Evolutionary conservation across 768 basidiomycete species (phyloP).

Genomic region (Trametopsis cervina): DNA sequence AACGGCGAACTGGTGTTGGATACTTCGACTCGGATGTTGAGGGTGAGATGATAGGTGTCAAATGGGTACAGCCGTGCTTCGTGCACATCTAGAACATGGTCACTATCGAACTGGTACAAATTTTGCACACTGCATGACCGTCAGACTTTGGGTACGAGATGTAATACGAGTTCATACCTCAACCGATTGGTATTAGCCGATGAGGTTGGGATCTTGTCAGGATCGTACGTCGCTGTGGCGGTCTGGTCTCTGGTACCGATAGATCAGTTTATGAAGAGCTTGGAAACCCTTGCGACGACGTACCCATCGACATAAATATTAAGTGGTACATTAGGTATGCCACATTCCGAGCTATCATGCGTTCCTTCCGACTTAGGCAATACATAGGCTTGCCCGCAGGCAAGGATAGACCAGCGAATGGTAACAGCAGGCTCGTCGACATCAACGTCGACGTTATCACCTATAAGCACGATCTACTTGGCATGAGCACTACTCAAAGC

Average conservation of each 20-base stretch:
- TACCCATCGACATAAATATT: constrained; percentile 46
- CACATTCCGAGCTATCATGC: constrained; percentile 39
- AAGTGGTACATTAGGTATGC: constrained; percentile 37
- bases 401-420: constrained; percentile 49
- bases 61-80: constrained; percentile 50
- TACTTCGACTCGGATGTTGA: constrained; percentile 36
- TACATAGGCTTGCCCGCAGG: constrained; percentile 39
- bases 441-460: constrained; percentile 52
- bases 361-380: constrained; percentile 39
- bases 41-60: constrained; percentile 45
- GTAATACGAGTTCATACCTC: constrained; percentile 28
- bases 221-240: constrained; percentile 39
- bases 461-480: constrained; percentile 45
- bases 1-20: constrained; percentile 27
- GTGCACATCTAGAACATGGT: constrained; percentile 49
- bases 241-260: constrained; percentile 23
- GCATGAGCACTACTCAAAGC: background rate
- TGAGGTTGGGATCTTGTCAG: constrained; percentile 37
- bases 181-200: constrained; percentile 29
- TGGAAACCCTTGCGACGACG: constrained; percentile 7
- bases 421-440: constrained; percentile 50
- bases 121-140: constrained; percentile 45
- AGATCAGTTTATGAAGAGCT: background rate
- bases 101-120: constrained; percentile 49
- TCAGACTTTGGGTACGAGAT: no score